Evolutionary conservation across 2,329 filamentous ascomycete genomes (phyloP).

Genomic region (Trichoderma sp.): DNA sequence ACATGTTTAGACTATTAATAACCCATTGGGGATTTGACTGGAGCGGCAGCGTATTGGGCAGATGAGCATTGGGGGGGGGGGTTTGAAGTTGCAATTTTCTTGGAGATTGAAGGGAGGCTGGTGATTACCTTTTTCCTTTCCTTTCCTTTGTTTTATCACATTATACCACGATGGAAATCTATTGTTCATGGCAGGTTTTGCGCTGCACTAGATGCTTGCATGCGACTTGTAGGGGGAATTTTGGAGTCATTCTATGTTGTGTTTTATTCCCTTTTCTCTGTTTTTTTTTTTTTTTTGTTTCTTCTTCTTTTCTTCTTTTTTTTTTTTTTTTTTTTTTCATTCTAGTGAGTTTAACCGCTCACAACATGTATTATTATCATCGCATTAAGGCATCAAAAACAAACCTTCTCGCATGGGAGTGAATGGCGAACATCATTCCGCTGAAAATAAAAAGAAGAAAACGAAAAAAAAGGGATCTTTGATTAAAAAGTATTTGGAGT

Average conservation of each 20-base stretch:
- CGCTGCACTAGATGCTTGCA: conserved; percentile 4
- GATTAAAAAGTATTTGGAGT: background rate
- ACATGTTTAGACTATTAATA: conserved; percentile 11
- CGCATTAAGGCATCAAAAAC: background rate
- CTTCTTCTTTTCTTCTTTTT: too few species aligned
- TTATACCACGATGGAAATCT: conserved; percentile 17
- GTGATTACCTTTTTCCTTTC: background rate
- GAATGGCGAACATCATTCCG: background rate
- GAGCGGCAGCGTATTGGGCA: background rate
- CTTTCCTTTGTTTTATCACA: background rate
- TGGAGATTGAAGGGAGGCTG: conserved; percentile 2
- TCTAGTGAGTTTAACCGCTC: background rate
- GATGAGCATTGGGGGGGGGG: background rate
- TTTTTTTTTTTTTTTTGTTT: background rate
- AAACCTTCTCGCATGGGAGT: background rate
- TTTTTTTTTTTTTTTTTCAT: background rate
- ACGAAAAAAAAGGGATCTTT: background rate
- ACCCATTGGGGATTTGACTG: background rate
- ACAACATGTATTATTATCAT: conserved; percentile 10
- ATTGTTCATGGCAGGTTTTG: conserved; percentile 8
- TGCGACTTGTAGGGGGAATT: background rate
- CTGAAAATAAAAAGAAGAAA: background rate
- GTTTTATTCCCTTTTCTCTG: background rate
- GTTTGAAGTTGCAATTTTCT: background rate
- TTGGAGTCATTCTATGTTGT: background rate